Evolutionary conservation across 2,329 filamentous ascomycete genomes (phyloP), one percentile per base, ranked within the genome.

Genomic region (Tolypocladium ovalisporum): DNA sequence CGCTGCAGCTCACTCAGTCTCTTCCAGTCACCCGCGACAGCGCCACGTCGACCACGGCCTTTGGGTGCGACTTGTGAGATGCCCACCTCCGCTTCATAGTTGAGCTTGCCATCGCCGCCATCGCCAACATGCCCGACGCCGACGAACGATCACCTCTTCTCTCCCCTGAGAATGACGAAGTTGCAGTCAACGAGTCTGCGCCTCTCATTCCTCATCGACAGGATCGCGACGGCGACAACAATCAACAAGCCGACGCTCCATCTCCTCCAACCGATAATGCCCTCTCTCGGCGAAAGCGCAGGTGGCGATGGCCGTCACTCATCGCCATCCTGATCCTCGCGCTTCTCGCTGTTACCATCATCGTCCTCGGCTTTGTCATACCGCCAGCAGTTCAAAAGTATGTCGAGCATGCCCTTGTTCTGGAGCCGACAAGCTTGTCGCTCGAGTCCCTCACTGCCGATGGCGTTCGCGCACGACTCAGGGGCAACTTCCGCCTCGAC

Each of bases 351-450:
- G 65, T 93, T 27, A 69, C 79, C 34, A 90, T 96, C 63, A 85
- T 97, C 58, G 73, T 88, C 19, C 75, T 93, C 57, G 90, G 86
- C 19, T 96, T 96, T 73, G 81, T 96, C 56, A 83, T 88, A 0
- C 92, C 93, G 2, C 85, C 87, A 19, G 83, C 87, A 9, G 83
- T 96, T 13, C 85, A 96, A 71, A 82, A 90, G 68, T 99, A 99
- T 71, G 89, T 88, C 54, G 87, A 93, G 72, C 80, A 92, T 70
- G 90, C 92, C 3, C 80, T 87, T 29, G 84, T 93, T 22, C 82
- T 99, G 62, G 84, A 92, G 67, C 90, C 94, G 2, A 91, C 87
- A 7, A 88, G 86, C 63, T 74, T 99, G 24, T 90, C 91, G 1
- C 85, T 99, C 59, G 88, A 94, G 66, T 90, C 88, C 2, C 88